Base-by-base conservation (phyloP, 2,329 filamentous ascomycete genomes). In the Aspergillus pseudonomiae region DNA sequence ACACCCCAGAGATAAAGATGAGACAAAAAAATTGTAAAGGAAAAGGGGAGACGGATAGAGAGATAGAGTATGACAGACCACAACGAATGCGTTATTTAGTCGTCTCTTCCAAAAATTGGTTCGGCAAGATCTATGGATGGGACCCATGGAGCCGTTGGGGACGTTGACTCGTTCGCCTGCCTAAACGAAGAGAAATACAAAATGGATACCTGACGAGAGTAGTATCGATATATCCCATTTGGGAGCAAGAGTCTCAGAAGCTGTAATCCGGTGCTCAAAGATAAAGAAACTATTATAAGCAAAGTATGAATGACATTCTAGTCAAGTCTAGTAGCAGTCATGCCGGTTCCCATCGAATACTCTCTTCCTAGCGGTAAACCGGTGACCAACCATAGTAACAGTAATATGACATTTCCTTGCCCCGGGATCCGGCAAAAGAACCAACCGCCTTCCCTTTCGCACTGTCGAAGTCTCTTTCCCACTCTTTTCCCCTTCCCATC, bases 391-490 rank as follows among this genome's bases (percentile, higher is more conserved):
- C 57, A 65, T 43, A 56, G 39, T 26, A 43, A 39, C 32, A 53
- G 48, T 39, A 55, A 65, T 63, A 63, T 63, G 62, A 61, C 64
- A 59, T 63, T 52, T 54, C 36, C 52, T 28, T 55, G 36, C 39
- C 56, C 58, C 32, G 57, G 52, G 50, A 58, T 64, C 57, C 57
- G 62, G 62, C 52, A 61, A 56, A 45, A 56, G 45, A 39, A 39
- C 59, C 41, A 60, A 53, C 50, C 43, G 36, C 57, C 50, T 61
- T 58, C 52, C 43, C 34, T 55, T 55, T 55, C 32, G 34, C 52
- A 39, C 57, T 60, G 52, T 64, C 67, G 62, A 66, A 68, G 60
- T 67, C 60, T 67, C 65, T 67, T 62, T 63, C 58, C 64, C 61
- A 41, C 24, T 50, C 60, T 59, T 58, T 59, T 57, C 62, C 65